Evolutionary conservation across 495 filamentous ascomycete genomes (phyloP), one percentile per base, ranked within the genome.

Genomic region (Penicillium chermesinum): DNA sequence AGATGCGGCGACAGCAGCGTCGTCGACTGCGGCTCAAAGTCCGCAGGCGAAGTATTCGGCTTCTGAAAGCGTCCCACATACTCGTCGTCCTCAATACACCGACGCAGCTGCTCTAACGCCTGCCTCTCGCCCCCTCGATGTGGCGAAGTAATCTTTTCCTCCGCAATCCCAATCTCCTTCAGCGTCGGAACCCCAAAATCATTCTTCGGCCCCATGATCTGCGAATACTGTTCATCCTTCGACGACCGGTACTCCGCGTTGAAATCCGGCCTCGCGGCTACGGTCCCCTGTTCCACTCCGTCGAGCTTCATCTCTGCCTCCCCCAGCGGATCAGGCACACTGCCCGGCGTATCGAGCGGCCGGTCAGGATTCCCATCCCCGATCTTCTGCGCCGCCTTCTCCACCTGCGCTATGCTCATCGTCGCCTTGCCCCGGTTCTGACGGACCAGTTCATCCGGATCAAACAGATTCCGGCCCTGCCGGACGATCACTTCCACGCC

Each of bases 41-140:
- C 82, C 12, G 85, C 80, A 0, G 85, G 84, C 5, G 83, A 83
- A 1, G 84, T 86, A 18, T 77, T 77, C 7, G 85, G 85, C 59
- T 88, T 88, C 44, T 79, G 73, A 49, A 87, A 88, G 12, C 73
- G 81, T 7, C 79, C 83, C 0, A 81, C 79, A 55, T 86, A 87
- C 35, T 76, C 67, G 45, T 77, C 71, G 50, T 87, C 65, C 0
- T 69, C 57, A 44, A 84, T 76, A 38, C 79, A 77, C 1, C 64
- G 50, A 8, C 65, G 61, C 7, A 87, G 66, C 12, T 59, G 57
- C 38, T 66, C 48, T 13, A 88, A 66, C 1, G 81, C 84, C 3
- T 73, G 46, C 1, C 68, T 77, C 53, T 88, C 85, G 14, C 84
- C 83, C 9, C 84, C 84, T 7, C 73, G 74, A 50, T 82, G 79